Conservation (phyloP, 140 eudicot species). For the Senecio squalidus region DNA sequence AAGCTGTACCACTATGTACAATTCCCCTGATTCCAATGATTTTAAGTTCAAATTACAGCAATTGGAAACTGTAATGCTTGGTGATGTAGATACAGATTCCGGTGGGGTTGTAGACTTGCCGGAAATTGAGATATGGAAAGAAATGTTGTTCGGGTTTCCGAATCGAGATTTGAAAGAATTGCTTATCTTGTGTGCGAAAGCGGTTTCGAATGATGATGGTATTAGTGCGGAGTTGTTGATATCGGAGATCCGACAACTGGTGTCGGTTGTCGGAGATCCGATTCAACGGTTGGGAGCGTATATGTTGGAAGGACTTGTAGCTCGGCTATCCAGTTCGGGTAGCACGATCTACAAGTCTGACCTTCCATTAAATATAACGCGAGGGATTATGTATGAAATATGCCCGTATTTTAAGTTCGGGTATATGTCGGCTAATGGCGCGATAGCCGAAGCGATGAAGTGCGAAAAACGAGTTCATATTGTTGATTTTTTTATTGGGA, state of each 20-base stretch:
- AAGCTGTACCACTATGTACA: slow-evolving; percentile 32
- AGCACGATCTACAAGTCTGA: slow-evolving; percentile 49
- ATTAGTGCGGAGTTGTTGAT: slow-evolving; percentile 29
- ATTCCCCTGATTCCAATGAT: slow-evolving; percentile 36
- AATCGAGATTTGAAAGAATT: slow-evolving; percentile 50
- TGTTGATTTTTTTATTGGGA: slow-evolving; percentile 44
- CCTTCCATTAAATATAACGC: slow-evolving; percentile 23
- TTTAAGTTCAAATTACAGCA: slow-evolving; percentile 55
- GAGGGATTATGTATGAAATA: slow-evolving; percentile 55
- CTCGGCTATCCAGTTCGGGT: slow-evolving; percentile 53
- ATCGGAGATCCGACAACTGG: slow-evolving; percentile 47
- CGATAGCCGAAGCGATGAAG: slow-evolving; percentile 68
- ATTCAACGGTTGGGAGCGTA: slow-evolving; percentile 69
- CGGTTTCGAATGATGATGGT: slow-evolving; percentile 39
- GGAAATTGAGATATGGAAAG: slow-evolving; percentile 59
- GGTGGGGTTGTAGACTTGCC: slow-evolving; percentile 25
- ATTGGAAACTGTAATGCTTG: slow-evolving; percentile 69
- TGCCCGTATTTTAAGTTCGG: slow-evolving; percentile 67
- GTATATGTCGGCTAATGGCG: slow-evolving; percentile 67
- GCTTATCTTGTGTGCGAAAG: slow-evolving; percentile 50
- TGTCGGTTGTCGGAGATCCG: slow-evolving; percentile 65
- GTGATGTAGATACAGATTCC: slow-evolving; percentile 43
- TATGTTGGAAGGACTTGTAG: slow-evolving; percentile 74
- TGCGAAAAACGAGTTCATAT: slow-evolving; percentile 46
- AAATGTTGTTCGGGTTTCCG: slow-evolving; percentile 47